phyloP scores from a whole-genome alignment of 306 rosid genomes.

The Echinosophora koreensis region DNA sequence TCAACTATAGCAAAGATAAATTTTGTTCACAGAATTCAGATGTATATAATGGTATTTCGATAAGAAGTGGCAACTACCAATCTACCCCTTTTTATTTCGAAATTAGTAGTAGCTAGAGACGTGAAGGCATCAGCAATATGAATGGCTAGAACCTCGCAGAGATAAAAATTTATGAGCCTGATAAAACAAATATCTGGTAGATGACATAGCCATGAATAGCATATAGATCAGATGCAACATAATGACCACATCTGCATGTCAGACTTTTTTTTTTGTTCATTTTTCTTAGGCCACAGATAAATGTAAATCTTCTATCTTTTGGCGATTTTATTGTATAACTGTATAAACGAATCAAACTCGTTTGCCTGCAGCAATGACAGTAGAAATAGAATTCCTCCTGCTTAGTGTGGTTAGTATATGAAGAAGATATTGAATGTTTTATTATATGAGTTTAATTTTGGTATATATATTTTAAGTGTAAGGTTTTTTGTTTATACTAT shows the following conservation, averaged over 20 bases:
- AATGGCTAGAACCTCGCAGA: not conserved
- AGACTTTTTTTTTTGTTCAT: not conserved
- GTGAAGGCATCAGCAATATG: slow-evolving; percentile 22
- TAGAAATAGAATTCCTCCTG: no score
- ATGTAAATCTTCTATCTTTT: no score
- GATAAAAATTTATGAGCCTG: not conserved
- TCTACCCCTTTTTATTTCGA: not conserved
- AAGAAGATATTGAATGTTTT: no score
- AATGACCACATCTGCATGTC: not conserved
- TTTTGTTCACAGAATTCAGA: not conserved
- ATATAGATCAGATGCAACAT: not conserved
- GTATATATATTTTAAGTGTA: no score
- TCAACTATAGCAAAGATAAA: not conserved
- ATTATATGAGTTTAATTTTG: no score
- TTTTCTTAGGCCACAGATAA: no score
- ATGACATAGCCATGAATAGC: slow-evolving; percentile 12
- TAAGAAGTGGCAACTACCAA: slow-evolving; percentile 29
- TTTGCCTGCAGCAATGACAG: no score
- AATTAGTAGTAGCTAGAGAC: slow-evolving; percentile 20
- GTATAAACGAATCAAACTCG: no score
- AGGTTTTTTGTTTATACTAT: no score
- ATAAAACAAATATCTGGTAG: slow-evolving; percentile 16
- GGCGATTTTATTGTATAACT: no score
- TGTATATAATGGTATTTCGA: slow-evolving; percentile 22
- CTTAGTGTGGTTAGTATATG: no score